phyloP scores from a whole-genome alignment of 2,329 filamentous ascomycete species.

The Leptoxyphium fumago region DNA sequence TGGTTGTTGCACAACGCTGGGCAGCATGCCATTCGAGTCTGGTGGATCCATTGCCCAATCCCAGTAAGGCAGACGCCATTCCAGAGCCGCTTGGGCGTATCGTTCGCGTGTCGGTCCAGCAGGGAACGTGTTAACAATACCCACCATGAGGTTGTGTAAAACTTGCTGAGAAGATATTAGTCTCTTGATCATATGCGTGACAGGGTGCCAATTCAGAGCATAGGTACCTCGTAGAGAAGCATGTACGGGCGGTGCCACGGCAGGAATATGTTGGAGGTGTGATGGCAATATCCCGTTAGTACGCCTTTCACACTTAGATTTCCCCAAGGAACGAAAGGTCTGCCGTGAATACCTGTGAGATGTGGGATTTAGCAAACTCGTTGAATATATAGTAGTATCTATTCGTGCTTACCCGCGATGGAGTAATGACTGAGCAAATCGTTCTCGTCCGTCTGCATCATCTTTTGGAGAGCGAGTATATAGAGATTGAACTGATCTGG shows the following conservation, averaged over 20 bases:
- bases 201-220: slow-evolving; percentile 1
- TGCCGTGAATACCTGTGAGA: slow-evolving; percentile 61
- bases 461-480: slow-evolving; percentile 56
- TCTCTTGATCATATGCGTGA: not conserved
- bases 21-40: slow-evolving; percentile 18
- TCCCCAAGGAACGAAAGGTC: slow-evolving; percentile 49
- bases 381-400: not conserved
- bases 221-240: slow-evolving; percentile 44
- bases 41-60: slow-evolving; percentile 30
- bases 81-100: slow-evolving; percentile 25
- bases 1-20: slow-evolving; percentile 25
- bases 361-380: not conserved
- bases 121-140: slow-evolving; percentile 28
- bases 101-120: slow-evolving; percentile 20
- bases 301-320: slow-evolving; percentile 25
- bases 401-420: slow-evolving; percentile 48
- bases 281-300: slow-evolving; percentile 59
- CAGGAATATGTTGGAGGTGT: slow-evolving; percentile 60
- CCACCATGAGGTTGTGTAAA: slow-evolving; percentile 25
- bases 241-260: slow-evolving; percentile 78
- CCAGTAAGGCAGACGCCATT: slow-evolving; percentile 32
- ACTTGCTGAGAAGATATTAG: slow-evolving; percentile 23
- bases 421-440: slow-evolving; percentile 61
- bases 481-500: slow-evolving; percentile 61
- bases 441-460: slow-evolving; percentile 52